These are phyloP conservation scores for Dianthus caryophyllus DNA, from an alignment of 148 eudicot genomes.

Conservation along the genomic window DNA sequence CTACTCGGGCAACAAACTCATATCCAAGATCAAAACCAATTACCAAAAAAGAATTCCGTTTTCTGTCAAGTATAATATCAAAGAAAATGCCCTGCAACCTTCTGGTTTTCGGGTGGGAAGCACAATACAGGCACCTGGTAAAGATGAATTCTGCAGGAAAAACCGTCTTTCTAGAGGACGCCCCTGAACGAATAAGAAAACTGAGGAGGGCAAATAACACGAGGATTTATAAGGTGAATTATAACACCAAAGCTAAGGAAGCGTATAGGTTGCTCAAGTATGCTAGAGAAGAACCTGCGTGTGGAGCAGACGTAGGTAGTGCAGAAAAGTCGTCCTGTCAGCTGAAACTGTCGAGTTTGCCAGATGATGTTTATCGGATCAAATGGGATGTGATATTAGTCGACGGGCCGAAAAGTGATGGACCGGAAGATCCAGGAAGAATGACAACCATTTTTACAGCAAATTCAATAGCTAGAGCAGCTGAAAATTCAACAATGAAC, in stretches of 20 bases:
- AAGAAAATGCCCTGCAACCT: slow-evolving; percentile 68
- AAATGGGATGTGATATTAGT: slow-evolving; percentile 84
- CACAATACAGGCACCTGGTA: slow-evolving; percentile 45
- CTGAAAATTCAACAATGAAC: slow-evolving; percentile 50
- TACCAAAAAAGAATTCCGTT: slow-evolving; percentile 51
- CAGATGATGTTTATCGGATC: slow-evolving; percentile 44
- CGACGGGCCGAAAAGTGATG: slow-evolving; percentile 74
- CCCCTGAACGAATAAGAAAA: slow-evolving; percentile 27
- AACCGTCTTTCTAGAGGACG: slow-evolving; percentile 59
- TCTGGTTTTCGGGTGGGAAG: slow-evolving; percentile 72
- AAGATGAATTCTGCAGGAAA: slow-evolving; percentile 52
- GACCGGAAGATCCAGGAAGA: slow-evolving; percentile 70
- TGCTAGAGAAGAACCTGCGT: slow-evolving; percentile 47
- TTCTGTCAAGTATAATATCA: slow-evolving; percentile 48
- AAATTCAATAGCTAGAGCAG: slow-evolving; percentile 53
- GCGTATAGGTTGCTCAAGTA: slow-evolving; percentile 64
- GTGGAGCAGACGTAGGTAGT: slow-evolving; percentile 29
- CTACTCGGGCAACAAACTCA: slow-evolving; percentile 2
- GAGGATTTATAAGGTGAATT: slow-evolving; percentile 39
- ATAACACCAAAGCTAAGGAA: slow-evolving; percentile 55
- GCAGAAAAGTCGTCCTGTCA: slow-evolving; percentile 44
- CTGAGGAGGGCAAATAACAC: slow-evolving; percentile 34
- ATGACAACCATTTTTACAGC: slow-evolving; percentile 84
- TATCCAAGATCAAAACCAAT: slow-evolving; percentile 13
- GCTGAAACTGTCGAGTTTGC: slow-evolving; percentile 51